These are phyloP conservation scores for Aspergillus incahuasiensis DNA, from an alignment of 495 filamentous ascomycete species.

Conservation along the genomic window DNA sequence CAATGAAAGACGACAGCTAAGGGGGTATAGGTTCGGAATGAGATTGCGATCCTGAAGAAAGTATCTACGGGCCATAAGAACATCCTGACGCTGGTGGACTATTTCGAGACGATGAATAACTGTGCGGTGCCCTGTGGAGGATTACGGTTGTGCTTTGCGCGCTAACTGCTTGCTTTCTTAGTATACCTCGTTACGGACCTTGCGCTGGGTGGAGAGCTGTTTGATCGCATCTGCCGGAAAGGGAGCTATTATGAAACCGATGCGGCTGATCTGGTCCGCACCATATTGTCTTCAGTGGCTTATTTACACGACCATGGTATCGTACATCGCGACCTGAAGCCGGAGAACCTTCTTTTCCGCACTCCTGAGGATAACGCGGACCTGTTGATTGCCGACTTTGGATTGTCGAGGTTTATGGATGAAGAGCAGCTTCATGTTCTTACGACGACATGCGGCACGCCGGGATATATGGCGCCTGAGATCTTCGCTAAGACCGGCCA, in stretches of 20 bases:
- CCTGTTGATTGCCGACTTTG: conserved; percentile 95
- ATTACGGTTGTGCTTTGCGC: neutral
- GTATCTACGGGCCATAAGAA: conserved; percentile 99
- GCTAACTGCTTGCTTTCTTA: conserved; percentile 22
- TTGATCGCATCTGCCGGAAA: conserved; percentile 97
- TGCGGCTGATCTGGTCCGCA: conserved; percentile 89
- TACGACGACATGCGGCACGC: conserved; percentile 95
- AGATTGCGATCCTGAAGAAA: conserved; percentile 92
- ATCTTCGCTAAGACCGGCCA: conserved; percentile 78
- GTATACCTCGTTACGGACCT: conserved; percentile 97
- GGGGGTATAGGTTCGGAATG: conserved; percentile 75
- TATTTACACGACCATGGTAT: conserved; percentile 98
- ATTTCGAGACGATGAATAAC: conserved; percentile 99
- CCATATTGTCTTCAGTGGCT: conserved; percentile 92
- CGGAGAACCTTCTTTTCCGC: conserved; percentile 51
- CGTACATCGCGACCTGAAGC: conserved; percentile 79
- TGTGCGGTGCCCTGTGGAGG: conserved; percentile 40
- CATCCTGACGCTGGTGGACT: conserved; percentile 95
- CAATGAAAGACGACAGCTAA: neutral
- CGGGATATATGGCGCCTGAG: conserved; percentile 90
- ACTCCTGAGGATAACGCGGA: conserved; percentile 56
- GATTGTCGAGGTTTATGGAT: conserved; percentile 93
- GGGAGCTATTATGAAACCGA: conserved; percentile 97
- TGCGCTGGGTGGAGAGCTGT: conserved; percentile 92
- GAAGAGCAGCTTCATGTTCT: conserved; percentile 98